These are phyloP conservation scores for Sicyos baderoa DNA, from an alignment of 306 rosid species.

Conservation along the genomic window DNA sequence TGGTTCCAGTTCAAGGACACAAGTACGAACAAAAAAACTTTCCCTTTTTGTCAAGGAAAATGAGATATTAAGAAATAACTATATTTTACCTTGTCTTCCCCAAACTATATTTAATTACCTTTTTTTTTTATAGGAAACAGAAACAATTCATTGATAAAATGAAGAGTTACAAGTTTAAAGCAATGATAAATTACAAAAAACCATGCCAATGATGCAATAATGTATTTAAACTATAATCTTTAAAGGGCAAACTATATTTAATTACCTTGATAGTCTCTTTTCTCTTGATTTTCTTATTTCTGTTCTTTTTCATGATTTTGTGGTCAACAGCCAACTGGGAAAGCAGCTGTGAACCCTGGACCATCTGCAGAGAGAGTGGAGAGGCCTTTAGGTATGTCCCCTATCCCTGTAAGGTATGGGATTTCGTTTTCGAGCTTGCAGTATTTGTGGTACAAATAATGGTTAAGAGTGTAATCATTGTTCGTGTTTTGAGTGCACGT, in stretches of 20 bases:
- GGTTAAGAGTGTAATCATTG: too few relatives aligned
- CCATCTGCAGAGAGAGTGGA: constrained; percentile 57
- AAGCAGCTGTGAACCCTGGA: constrained; percentile 60
- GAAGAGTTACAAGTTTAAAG: too few relatives aligned
- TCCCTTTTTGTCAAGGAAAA: constrained; percentile 15
- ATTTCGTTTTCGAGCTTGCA: not conserved
- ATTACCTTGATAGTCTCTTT: not conserved
- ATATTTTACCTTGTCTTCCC: constrained; percentile 14
- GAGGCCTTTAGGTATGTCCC: constrained; percentile 64
- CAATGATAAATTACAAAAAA: too few relatives aligned
- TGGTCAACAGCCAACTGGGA: constrained; percentile 57
- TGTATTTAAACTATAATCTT: too few relatives aligned
- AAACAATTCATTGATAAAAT: too few relatives aligned
- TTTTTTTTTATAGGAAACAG: too few relatives aligned
- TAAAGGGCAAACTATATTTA: not conserved
- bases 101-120: constrained; percentile 12
- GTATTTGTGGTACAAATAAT: too few relatives aligned
- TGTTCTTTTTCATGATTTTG: constrained; percentile 21
- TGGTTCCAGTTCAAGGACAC: constrained; percentile 81
- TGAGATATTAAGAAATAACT: not conserved
- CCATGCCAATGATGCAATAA: too few relatives aligned
- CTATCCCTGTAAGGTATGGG: not conserved
- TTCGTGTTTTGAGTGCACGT: too few relatives aligned
- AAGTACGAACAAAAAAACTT: constrained; percentile 42
- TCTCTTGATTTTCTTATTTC: constrained; percentile 20